These are phyloP conservation scores for Colletotrichum sp. DNA, from an alignment of 2,329 filamentous ascomycete genomes.

Conservation along the genomic window DNA sequence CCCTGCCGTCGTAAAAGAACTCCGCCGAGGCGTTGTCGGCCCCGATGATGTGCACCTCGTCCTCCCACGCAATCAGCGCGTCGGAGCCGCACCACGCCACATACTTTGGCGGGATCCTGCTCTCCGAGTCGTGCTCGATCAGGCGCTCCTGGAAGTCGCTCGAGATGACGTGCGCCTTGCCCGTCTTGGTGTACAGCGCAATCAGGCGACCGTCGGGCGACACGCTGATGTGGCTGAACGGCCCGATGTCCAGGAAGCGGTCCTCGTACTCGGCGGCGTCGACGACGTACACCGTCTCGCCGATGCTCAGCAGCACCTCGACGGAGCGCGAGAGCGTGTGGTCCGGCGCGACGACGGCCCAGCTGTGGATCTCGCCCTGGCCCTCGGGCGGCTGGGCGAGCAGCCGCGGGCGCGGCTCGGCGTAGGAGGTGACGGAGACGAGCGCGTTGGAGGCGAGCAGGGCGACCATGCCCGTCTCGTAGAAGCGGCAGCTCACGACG, in stretches of 20 bases:
- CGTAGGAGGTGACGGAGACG: slow-evolving; percentile 85
- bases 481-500: slow-evolving; percentile 89
- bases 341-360: slow-evolving; percentile 86
- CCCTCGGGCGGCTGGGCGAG: slow-evolving; percentile 80
- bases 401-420: slow-evolving; percentile 86
- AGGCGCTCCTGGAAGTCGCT: slow-evolving; percentile 93
- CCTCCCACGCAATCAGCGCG: slow-evolving; percentile 95
- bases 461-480: slow-evolving; percentile 90
- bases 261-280: slow-evolving; percentile 93
- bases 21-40: slow-evolving; percentile 77
- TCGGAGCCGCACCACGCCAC: slow-evolving; percentile 98
- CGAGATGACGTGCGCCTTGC: slow-evolving; percentile 89
- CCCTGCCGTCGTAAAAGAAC: slow-evolving; percentile 89
- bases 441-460: slow-evolving; percentile 87
- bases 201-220: slow-evolving; percentile 91
- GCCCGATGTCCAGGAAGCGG: slow-evolving; percentile 86
- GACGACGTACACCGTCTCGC: slow-evolving; percentile 82
- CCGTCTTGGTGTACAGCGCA: slow-evolving; percentile 84
- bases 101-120: slow-evolving; percentile 83
- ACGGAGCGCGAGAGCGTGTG: slow-evolving; percentile 92
- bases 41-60: slow-evolving; percentile 93
- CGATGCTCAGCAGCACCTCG: slow-evolving; percentile 87
- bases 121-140: slow-evolving; percentile 89
- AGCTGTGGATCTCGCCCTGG: slow-evolving; percentile 81
- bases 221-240: slow-evolving; percentile 88